Base-by-base conservation (phyloP, 1,284 basidiomycete species). In the Leccinum subrobustum region DNA sequence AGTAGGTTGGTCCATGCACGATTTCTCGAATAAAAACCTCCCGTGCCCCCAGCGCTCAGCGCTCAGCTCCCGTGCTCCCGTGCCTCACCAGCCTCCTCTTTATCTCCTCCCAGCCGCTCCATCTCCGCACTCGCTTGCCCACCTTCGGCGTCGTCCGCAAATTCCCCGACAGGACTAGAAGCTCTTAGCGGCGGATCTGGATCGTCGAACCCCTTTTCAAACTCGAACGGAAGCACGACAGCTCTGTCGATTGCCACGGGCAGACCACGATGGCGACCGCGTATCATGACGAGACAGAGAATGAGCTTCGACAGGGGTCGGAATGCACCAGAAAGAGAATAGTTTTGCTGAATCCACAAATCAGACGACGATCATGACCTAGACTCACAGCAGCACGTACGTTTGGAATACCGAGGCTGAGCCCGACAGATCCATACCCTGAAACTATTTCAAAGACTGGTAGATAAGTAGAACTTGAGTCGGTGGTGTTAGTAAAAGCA, bases 211-310 rank as follows among this genome's bases (percentile, higher is more conserved):
- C 25, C 39, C 44, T 57, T 64, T 59, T 73, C 64, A 64, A 83
- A 85, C 64, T 89, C 87, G 59, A 77, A 78, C 1, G 89, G 90
- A n/a, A 92, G 77, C 73, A 92, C 80, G 57, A 92, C 83, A 1
- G 94, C 92, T 29, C 94, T 88, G 75, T 96, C 92, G 61, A 97
- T 95, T 16, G 94, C 93, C 16, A 91, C 88, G 0, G 92, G 92
- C 4, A 95, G 77, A 39, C 94, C 94, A 53, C 96, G 87, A 75
- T 98, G 96, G 11, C 95, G 83, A 7, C 96, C 96, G 64, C 96
- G 88, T 58, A 98, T 80, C 93, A 98, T 98, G 65, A 98, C 94
- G 4, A 83, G 72, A 66, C 85, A 87, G 20, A 98, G 73, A 57
- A 98, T 88, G 23, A 98, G 81, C 75, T 98, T 98, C 0, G 94